These are phyloP conservation scores for Waltergamsia citrina DNA, from an alignment of 2,329 filamentous ascomycete genomes.

Conservation along the genomic window DNA sequence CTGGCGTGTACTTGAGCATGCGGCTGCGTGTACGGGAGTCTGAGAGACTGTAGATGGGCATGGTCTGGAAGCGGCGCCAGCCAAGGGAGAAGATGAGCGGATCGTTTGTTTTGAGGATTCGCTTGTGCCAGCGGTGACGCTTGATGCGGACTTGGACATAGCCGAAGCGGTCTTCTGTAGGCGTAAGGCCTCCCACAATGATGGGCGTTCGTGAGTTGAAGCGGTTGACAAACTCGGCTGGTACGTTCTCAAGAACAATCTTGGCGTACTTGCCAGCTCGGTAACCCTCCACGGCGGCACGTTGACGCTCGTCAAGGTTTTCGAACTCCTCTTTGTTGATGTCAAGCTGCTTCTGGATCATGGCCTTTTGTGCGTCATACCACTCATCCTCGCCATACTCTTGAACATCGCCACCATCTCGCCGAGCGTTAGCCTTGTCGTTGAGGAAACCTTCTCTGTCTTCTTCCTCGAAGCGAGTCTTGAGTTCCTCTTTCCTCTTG, in stretches of 20 bases:
- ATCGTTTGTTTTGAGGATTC: constrained; percentile 96
- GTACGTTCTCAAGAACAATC: constrained; percentile 80
- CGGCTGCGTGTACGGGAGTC: constrained; percentile 89
- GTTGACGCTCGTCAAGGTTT: constrained; percentile 72
- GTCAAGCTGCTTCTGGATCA: constrained; percentile 88
- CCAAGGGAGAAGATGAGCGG: constrained; percentile 94
- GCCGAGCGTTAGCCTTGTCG: constrained; percentile 69
- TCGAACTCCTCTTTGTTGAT: constrained; percentile 96
- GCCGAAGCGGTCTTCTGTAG: constrained; percentile 92
- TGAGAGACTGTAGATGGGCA: constrained; percentile 90
- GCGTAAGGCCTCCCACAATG: constrained; percentile 80
- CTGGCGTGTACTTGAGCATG: constrained; percentile 98
- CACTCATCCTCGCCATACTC: constrained; percentile 97
- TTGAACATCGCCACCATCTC: constrained; percentile 58
- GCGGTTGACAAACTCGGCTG: constrained; percentile 76
- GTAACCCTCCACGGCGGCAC: constrained; percentile 79
- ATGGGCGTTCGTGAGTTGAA: constrained; percentile 80
- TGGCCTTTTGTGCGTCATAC: constrained; percentile 95
- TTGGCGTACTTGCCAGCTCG: constrained; percentile 89
- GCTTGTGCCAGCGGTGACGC: constrained; percentile 97
- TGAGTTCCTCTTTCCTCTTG: constrained; percentile 85
- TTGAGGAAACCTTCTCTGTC: constrained; percentile 93
- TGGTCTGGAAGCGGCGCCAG: constrained; percentile 88
- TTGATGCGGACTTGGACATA: constrained; percentile 96
- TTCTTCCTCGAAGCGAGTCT: constrained; percentile 91